These are phyloP conservation scores for Russula emetica DNA, from an alignment of 768 basidiomycete species.

Conservation along the genomic window DNA sequence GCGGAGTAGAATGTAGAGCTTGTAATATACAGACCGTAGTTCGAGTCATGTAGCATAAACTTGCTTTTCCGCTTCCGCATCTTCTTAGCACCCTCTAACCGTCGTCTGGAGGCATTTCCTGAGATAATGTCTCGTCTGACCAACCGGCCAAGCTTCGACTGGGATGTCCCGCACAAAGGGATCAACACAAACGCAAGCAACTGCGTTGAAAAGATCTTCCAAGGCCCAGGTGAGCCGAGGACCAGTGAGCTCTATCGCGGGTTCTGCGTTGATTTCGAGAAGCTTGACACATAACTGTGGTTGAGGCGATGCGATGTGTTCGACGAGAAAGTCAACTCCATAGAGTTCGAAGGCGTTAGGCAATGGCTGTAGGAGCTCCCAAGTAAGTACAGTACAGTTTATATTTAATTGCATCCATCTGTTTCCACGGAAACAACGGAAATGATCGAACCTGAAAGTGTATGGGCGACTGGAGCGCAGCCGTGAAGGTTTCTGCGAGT, in stretches of 20 bases:
- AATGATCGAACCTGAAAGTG: slow-evolving; percentile 69
- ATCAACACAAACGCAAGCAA: slow-evolving; percentile 60
- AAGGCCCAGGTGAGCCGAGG: slow-evolving; percentile 75
- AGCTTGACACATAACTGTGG: slow-evolving; percentile 53
- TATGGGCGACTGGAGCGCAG: slow-evolving; percentile 74
- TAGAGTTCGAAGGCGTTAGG: slow-evolving; percentile 94
- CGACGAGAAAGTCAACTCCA: slow-evolving; percentile 88
- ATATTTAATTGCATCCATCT: not conserved
- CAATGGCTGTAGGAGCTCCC: slow-evolving; percentile 49
- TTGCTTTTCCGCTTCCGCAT: slow-evolving; percentile 1
- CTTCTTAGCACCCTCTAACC: slow-evolving; percentile 37
- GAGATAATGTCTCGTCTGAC: slow-evolving; percentile 50
- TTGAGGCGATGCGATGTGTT: slow-evolving; percentile 35
- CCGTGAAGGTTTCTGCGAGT: slow-evolving; percentile 78
- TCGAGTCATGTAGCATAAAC: slow-evolving; percentile 14
- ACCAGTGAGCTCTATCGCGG: slow-evolving; percentile 92
- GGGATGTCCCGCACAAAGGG: slow-evolving; percentile 50
- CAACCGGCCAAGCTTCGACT: slow-evolving; percentile 44
- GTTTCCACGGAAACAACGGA: not conserved
- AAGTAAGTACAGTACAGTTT: too few species aligned
- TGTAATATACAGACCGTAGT: slow-evolving; percentile 15
- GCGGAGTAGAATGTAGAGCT: slow-evolving; percentile 9
- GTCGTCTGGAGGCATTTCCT: slow-evolving; percentile 63
- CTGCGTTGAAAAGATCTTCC: slow-evolving; percentile 71
- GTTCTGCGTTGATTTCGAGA: slow-evolving; percentile 91